phyloP scores from a whole-genome alignment of 768 basidiomycete species.

The Boletus fagicola region DNA sequence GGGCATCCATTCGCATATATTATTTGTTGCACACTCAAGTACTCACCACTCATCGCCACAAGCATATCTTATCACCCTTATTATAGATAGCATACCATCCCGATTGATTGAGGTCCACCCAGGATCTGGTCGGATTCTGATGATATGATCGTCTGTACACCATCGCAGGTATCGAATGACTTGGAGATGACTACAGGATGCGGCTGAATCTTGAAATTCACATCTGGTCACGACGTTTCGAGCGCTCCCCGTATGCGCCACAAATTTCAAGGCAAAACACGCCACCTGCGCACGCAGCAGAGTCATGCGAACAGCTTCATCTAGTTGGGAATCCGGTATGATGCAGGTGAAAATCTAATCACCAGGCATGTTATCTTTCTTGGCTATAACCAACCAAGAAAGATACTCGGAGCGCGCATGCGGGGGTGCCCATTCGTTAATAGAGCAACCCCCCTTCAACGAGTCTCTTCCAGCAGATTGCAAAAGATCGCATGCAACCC shows the following conservation, averaged over 20 bases:
- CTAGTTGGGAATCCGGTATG: not conserved
- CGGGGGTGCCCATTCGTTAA: not conserved
- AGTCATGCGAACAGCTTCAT: not conserved
- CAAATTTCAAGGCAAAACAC: not conserved
- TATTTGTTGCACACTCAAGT: conserved; percentile 17
- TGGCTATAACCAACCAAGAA: not conserved
- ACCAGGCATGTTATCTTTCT: not conserved
- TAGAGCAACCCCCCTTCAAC: not conserved
- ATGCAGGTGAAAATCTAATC: not conserved
- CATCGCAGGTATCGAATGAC: not conserved
- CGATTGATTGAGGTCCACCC: not conserved
- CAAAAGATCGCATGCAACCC: not conserved
- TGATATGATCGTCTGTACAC: not conserved
- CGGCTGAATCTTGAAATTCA: not conserved
- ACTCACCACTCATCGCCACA: conserved; percentile 34
- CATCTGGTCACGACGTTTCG: not conserved
- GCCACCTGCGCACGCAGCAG: not conserved
- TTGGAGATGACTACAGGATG: not conserved
- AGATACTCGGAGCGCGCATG: not conserved
- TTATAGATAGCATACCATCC: conserved; percentile 23
- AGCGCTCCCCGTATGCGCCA: not conserved
- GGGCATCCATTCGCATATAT: conserved; percentile 12
- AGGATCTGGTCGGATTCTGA: not conserved
- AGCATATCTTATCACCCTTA: conserved; percentile 31
- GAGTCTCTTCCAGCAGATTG: not conserved